phyloP scores from a whole-genome alignment of 2,329 filamentous ascomycete genomes.

The Fusarium fracticaudum region DNA sequence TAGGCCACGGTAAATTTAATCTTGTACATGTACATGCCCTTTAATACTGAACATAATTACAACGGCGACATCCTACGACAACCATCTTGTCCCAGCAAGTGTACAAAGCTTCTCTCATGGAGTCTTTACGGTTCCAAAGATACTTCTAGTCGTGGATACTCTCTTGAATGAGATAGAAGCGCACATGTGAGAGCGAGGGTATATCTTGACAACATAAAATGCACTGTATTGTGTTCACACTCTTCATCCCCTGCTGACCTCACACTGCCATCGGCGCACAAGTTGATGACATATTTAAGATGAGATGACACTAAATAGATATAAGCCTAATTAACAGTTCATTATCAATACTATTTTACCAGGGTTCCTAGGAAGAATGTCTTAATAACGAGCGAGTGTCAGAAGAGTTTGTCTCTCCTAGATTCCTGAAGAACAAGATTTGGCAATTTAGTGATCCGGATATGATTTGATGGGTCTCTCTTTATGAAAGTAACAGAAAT shows the following conservation, averaged over 20 bases:
- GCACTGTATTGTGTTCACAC: not conserved
- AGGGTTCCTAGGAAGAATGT: not conserved
- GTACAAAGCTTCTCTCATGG: not conserved
- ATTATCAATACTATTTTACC: not conserved
- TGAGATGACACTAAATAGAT: too few relatives aligned
- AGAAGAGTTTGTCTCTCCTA: not conserved
- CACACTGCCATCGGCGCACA: too few relatives aligned
- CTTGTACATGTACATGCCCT: too few relatives aligned
- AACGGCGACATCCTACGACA: not conserved
- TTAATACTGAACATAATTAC: not conserved
- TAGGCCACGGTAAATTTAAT: not conserved
- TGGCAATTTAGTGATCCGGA: not conserved
- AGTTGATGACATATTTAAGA: not conserved
- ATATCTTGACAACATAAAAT: not conserved
- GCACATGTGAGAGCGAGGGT: not conserved
- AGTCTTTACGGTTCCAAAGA: too few relatives aligned
- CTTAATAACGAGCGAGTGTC: not conserved
- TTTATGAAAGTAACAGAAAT: not conserved
- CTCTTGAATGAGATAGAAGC: too few relatives aligned
- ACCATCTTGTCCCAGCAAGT: not conserved
- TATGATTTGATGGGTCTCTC: not conserved
- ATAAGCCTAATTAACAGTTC: not conserved
- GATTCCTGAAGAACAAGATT: not conserved
- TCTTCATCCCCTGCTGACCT: not conserved
- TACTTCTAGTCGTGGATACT: rapidly evolving